Evolutionary conservation across 2,329 filamentous ascomycete genomes (phyloP).

Genomic region (Trichoderma polysporum): DNA sequence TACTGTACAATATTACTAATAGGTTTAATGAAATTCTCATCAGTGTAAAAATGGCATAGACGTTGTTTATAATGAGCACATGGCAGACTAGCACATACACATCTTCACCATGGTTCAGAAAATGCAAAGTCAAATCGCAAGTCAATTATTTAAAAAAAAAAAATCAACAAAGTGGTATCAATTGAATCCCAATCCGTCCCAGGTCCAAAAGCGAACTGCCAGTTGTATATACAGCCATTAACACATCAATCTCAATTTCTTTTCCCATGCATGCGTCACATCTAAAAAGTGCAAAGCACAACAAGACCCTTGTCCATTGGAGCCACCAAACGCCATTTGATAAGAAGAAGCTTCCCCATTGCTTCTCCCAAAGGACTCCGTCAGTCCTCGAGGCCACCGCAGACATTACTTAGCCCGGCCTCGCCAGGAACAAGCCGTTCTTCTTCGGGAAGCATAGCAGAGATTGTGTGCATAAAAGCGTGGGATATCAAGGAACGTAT

Average conservation of each 20-base stretch:
- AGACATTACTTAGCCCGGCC: not conserved
- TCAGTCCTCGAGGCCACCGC: not conserved
- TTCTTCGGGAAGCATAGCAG: not conserved
- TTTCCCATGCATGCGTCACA: not conserved
- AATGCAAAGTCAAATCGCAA: not conserved
- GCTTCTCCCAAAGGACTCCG: not conserved
- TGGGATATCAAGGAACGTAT: constrained; percentile 10
- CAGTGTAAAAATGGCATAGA: too few relatives aligned
- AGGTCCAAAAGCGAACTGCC: not conserved
- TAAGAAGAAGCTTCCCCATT: not conserved
- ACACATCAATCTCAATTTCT: constrained; percentile 1
- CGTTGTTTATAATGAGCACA: too few relatives aligned
- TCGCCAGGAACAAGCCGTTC: not conserved
- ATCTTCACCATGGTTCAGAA: not conserved
- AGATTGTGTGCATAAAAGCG: not conserved
- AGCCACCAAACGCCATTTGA: constrained; percentile 15
- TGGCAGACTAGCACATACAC: too few relatives aligned
- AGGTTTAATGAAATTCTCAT: too few relatives aligned
- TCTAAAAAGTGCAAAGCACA: not conserved
- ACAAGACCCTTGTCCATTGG: not conserved
- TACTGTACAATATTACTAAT: too few relatives aligned
- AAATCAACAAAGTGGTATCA: constrained; percentile 23
- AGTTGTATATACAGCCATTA: constrained; percentile 14
- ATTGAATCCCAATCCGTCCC: constrained; percentile 16
- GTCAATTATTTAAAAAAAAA: not conserved